These are phyloP conservation scores for Exophiala viscosa DNA, from an alignment of 2,329 filamentous ascomycete genomes.

Conservation along the genomic window DNA sequence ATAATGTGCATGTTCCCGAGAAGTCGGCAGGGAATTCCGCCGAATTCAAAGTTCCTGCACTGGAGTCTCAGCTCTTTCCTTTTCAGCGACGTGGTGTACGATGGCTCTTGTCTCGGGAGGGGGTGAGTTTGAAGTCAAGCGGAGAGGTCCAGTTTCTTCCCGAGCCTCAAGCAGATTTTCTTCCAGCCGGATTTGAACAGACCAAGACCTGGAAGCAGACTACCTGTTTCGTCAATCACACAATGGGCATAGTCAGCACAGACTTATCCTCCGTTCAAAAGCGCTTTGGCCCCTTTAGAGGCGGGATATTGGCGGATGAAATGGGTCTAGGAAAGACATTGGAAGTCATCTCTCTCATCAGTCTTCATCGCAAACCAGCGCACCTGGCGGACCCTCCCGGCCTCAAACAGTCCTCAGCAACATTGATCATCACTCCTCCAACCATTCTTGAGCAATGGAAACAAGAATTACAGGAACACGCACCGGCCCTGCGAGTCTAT, in stretches of 20 bases:
- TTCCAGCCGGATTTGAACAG: constrained; percentile 40
- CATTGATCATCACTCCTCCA: constrained; percentile 60
- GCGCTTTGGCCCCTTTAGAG: constrained; percentile 34
- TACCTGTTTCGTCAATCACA: constrained; percentile 40
- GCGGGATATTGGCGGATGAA: constrained; percentile 49
- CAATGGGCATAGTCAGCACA: constrained; percentile 39
- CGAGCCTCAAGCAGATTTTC: constrained; percentile 3
- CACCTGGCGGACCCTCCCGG: constrained; percentile 21
- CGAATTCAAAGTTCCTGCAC: constrained; percentile 34
- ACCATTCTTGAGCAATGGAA: constrained; percentile 63
- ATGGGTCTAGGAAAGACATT: constrained; percentile 52
- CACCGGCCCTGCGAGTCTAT: constrained; percentile 53
- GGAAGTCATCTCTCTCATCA: constrained; percentile 47
- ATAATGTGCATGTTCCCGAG: constrained; percentile 45
- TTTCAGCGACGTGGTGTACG: constrained; percentile 47
- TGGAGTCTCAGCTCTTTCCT: constrained; percentile 43
- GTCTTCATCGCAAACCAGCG: constrained; percentile 35
- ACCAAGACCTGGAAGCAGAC: constrained; percentile 38
- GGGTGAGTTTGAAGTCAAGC: constrained; percentile 34
- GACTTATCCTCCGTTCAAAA: constrained; percentile 34
- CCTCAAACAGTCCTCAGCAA: constrained; percentile 48
- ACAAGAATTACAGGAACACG: constrained; percentile 56
- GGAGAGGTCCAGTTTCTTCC: constrained; percentile 30
- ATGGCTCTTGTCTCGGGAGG: constrained; percentile 47
- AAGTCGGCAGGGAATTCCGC: constrained; percentile 33